Percentiles rank a stretch among this genome's conserved stretches.
These are phyloP conservation scores for Tylopilus rubrobrunneus DNA, from an alignment of 768 basidiomycete species.

Conservation along the genomic window DNA sequence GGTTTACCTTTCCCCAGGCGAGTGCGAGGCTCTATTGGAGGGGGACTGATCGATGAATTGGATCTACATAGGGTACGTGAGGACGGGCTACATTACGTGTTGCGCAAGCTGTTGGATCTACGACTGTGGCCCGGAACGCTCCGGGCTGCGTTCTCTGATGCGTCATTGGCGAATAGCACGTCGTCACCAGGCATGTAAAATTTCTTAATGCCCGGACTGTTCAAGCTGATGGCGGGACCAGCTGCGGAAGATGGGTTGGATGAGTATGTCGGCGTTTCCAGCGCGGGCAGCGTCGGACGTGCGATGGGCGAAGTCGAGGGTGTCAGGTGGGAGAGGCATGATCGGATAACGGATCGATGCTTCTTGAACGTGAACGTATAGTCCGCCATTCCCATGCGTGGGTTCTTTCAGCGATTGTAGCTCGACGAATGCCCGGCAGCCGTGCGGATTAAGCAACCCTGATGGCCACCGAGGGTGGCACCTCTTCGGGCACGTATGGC, in stretches of 20 bases:
- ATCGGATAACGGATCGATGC: no score
- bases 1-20: slow-evolving; percentile 85
- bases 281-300: slow-evolving; percentile 74
- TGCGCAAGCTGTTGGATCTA: slow-evolving; percentile 68
- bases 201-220: not conserved
- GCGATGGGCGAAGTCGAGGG: slow-evolving; percentile 52
- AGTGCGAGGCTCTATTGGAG: not conserved
- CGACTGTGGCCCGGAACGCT: slow-evolving; percentile 72
- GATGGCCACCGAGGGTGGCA: no score
- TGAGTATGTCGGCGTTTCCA: slow-evolving; percentile 51
- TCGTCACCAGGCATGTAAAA: slow-evolving; percentile 54
- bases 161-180: slow-evolving; percentile 51
- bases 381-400: no score
- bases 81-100: slow-evolving; percentile 83
- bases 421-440: no score
- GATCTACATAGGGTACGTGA: slow-evolving; percentile 63
- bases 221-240: not conserved
- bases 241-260: slow-evolving; percentile 53
- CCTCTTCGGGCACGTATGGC: no score
- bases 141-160: slow-evolving; percentile 70
- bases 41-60: not conserved
- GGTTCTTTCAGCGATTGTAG: no score
- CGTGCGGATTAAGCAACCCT: no score
- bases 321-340: no score
- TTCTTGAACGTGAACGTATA: no score